Percentiles rank a stretch among this genome's conserved stretches.
Evolutionary conservation across 139 green algal genomes (phyloP).

Genomic region (Volvox reticuliferus): DNA sequence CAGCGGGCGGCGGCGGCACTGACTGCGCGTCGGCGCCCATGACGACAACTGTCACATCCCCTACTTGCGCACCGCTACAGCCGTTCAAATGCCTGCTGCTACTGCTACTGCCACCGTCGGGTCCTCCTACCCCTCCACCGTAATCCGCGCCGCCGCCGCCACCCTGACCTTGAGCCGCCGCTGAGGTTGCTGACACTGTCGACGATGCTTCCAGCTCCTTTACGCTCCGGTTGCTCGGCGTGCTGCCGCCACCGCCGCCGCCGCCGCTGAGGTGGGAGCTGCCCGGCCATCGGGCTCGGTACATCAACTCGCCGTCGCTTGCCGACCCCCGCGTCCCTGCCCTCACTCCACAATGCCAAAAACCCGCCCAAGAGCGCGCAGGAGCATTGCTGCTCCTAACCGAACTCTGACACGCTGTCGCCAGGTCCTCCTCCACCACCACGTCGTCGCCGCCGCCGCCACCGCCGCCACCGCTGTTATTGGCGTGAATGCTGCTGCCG

Average conservation of each 20-base stretch:
- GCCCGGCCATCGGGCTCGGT: background rate
- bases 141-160: background rate
- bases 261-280: background rate
- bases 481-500: background rate
- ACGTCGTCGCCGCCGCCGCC: background rate
- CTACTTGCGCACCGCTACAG: too few relatives aligned
- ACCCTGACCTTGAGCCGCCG: background rate
- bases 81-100: background rate
- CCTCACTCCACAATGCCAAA: background rate
- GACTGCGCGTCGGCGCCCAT: background rate
- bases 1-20: background rate
- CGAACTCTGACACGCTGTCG: background rate
- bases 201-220: background rate
- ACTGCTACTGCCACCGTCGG: too few relatives aligned
- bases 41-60: background rate
- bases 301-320: background rate
- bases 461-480: background rate
- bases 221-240: background rate
- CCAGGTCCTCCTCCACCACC: background rate
- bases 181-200: background rate
- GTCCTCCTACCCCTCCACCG: background rate
- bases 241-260: background rate
- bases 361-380: background rate
- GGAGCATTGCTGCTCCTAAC: background rate
- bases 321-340: background rate